Base-by-base conservation (phyloP, 2,329 filamentous ascomycete genomes). In the Diplodia sapinea region DNA sequence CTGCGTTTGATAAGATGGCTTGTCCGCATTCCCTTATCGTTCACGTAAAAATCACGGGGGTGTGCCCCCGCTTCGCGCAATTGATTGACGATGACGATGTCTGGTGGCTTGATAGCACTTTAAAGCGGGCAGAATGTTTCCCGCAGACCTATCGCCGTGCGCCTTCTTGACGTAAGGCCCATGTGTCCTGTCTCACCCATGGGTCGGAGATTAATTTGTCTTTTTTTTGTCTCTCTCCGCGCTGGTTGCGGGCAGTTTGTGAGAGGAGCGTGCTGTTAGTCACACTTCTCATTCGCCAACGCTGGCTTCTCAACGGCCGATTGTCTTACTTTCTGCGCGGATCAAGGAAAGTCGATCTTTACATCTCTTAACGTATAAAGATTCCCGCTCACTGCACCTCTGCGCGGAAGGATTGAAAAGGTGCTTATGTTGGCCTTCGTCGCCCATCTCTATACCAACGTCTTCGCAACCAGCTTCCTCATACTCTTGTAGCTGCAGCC, bases 31-130 rank as follows among this genome's bases (percentile, higher is more conserved):
- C 33, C 8, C 54, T 56, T 56, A 56, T 56, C 54, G 31, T 13
- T 56, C 54, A 38, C 54, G 54, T 56, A 56, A 56, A 36, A 56
- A 38, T 20, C 23, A 38, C 43, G 43, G 43, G 43, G 43, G 3
- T 47, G 43, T 4, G n/a, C 33, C 54, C 54, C 54, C 54, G 54
- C 54, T 38, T 56, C 20, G 33, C 33, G 33, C 33, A 36, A 36
- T 11, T 47, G 43, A 47, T 47, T 56, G 15, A 38, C 36, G 7
- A 56, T 56, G 54, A 56, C 54, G 54, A 56, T 12, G 31, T 12
- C 13, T 13, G 26, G 26, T 20, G n/a, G n/a, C 6, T 15, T 36
- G 33, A 43, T 59, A 38, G 33, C 33, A 36, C 2, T 36, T 36
- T 6, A 6, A 36, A 61, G 51, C 23, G 7, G 23, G 17, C 13